Conservation (phyloP, 2,329 filamentous ascomycete genomes). For the Fusarium penzigii region DNA sequence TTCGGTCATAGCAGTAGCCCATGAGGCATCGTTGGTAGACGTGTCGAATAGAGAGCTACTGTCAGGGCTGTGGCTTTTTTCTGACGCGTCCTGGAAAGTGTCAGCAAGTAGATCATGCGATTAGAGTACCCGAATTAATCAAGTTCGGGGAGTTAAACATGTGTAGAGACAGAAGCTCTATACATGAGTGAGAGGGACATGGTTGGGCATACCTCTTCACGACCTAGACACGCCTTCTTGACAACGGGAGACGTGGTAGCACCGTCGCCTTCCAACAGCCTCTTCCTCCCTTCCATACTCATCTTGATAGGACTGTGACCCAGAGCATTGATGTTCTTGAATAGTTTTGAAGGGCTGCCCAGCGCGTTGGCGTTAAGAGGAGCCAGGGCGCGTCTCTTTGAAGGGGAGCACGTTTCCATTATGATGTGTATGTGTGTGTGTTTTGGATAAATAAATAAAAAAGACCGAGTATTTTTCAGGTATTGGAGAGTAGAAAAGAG, state of each 20-base stretch:
- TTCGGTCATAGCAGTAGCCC: conserved; percentile 52
- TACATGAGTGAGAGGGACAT: neutral
- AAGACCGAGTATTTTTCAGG: neutral
- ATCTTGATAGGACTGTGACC: conserved; percentile 27
- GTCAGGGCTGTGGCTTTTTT: conserved; percentile 40
- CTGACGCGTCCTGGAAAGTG: conserved; percentile 26
- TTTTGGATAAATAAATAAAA: conserved; percentile 5
- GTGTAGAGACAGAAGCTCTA: neutral
- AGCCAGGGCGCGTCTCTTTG: conserved; percentile 51
- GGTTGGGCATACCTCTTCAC: conserved; percentile 32
- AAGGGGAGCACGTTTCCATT: conserved; percentile 38
- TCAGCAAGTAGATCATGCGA: conserved; percentile 3
- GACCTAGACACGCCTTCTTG: conserved; percentile 38
- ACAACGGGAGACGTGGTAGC: conserved; percentile 22
- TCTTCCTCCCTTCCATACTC: conserved; percentile 31
- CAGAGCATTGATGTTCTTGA: conserved; percentile 14
- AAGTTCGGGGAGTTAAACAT: neutral
- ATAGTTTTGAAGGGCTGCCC: conserved; percentile 31
- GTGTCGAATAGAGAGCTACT: conserved; percentile 53
- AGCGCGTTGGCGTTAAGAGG: conserved; percentile 48
- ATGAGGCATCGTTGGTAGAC: conserved; percentile 49
- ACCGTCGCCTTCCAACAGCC: conserved; percentile 26
- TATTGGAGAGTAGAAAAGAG: neutral
- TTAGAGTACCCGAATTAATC: no score
- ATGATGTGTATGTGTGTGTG: conserved; percentile 3